A percentile compares a stretch with the other conserved stretches of the same genome.
phyloP scores from a whole-genome alignment of 495 filamentous ascomycete genomes.

The Niebla homalea region DNA sequence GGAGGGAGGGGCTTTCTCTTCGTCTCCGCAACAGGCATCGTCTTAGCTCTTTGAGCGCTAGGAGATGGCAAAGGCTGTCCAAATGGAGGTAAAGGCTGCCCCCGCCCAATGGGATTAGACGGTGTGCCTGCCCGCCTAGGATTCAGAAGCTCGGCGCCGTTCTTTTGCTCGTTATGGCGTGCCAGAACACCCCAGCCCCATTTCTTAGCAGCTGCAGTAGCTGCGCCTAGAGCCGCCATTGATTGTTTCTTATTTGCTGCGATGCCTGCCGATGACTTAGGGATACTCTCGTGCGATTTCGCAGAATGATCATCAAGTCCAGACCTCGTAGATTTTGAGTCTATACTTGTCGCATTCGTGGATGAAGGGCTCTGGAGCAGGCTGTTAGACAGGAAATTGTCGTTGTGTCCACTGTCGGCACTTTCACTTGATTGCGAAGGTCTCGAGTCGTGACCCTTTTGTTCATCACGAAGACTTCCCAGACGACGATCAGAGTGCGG shows the following conservation, averaged over 20 bases:
- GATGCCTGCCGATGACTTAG: too few species aligned
- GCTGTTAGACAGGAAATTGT: neutral
- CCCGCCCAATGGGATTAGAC: constrained; percentile 58
- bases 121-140: constrained; percentile 38
- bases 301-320: neutral
- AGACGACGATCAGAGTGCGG: constrained; percentile 36
- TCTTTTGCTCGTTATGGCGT: constrained; percentile 34
- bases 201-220: constrained; percentile 66
- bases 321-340: constrained; percentile 8
- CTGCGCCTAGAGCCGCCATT: constrained; percentile 51
- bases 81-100: constrained; percentile 38
- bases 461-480: constrained; percentile 18
- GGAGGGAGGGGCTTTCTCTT: constrained; percentile 47
- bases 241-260: constrained; percentile 9
- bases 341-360: constrained; percentile 7
- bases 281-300: neutral
- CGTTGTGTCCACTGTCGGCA: too few species aligned
- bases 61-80: constrained; percentile 62
- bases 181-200: constrained; percentile 69
- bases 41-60: constrained; percentile 47
- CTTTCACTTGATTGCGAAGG: neutral
- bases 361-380: constrained; percentile 10
- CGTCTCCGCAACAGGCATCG: constrained; percentile 41
- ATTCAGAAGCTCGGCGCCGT: constrained; percentile 21
- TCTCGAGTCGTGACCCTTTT: constrained; percentile 4